Evolutionary conservation across 2,329 filamentous ascomycete species (phyloP).

Genomic region (Aspergillus alliaceus): DNA sequence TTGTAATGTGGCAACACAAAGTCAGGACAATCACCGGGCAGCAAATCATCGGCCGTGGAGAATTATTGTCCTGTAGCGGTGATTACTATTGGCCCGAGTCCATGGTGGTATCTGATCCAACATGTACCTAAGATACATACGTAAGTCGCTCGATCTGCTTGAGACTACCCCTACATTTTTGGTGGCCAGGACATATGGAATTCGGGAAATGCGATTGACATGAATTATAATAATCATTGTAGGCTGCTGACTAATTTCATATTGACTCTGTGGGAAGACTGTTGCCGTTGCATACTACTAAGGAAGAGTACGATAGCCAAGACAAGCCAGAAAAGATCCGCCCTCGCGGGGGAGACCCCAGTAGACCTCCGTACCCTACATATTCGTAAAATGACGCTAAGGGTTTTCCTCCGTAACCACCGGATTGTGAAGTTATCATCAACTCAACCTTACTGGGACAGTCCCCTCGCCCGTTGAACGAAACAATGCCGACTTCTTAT

Average conservation of each 20-base stretch:
- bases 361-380: neutral
- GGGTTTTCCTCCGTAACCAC: conserved; percentile 5
- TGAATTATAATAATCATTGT: neutral
- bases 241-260: neutral
- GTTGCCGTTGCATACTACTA: neutral
- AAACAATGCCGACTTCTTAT: neutral
- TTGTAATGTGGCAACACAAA: conserved; percentile 18
- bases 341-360: conserved; percentile 12
- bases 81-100: conserved; percentile 11
- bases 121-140: conserved; percentile 12
- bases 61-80: conserved; percentile 3
- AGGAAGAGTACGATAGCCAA: conserved; percentile 5
- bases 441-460: conserved; percentile 1
- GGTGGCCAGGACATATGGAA: neutral
- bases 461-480: neutral
- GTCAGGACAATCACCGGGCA: conserved; percentile 8
- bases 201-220: neutral
- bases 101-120: conserved; percentile 8
- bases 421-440: conserved; percentile 12
- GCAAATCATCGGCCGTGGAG: conserved; percentile 14
- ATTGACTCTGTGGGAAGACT: neutral
- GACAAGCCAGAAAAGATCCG: conserved; percentile 11
- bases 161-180: neutral
- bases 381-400: conserved; percentile 10
- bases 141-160: conserved; percentile 3